Evolutionary conservation across 441 rosid genomes (phyloP).

Genomic region (Erodium chrysanthum): DNA sequence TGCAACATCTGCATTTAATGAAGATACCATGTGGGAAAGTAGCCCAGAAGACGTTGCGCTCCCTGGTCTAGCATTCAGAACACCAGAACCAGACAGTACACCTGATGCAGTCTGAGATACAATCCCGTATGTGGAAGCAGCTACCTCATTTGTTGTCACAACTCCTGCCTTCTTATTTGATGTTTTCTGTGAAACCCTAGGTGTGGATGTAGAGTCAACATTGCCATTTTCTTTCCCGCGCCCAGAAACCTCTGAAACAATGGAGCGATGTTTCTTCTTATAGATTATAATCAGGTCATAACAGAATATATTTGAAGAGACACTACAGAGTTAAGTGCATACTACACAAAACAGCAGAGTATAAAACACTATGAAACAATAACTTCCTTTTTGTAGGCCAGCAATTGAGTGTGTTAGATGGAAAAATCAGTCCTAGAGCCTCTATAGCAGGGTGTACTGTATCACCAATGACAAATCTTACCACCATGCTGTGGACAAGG

Average conservation of each 20-base stretch:
- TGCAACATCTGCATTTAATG: slow-evolving; percentile 71
- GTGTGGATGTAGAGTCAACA: slow-evolving; percentile 51
- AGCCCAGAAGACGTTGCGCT: slow-evolving; percentile 87
- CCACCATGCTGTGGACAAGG: neutral
- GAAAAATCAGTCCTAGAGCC: neutral
- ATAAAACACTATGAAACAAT: neutral
- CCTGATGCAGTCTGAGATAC: slow-evolving; percentile 91
- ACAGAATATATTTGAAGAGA: neutral
- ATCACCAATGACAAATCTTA: neutral
- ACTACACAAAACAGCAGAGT: neutral
- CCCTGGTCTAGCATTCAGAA: slow-evolving; percentile 83
- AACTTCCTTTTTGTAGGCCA: neutral
- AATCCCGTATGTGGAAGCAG: slow-evolving; percentile 62
- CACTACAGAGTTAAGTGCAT: neutral
- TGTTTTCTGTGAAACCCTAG: slow-evolving; percentile 48
- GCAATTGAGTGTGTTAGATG: neutral
- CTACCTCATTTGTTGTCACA: slow-evolving; percentile 43
- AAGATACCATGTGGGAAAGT: slow-evolving; percentile 76
- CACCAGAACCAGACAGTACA: slow-evolving; percentile 88
- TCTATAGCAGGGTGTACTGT: neutral
- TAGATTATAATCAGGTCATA: neutral
- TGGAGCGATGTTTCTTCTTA: slow-evolving; percentile 1
- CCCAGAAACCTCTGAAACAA: slow-evolving; percentile 67
- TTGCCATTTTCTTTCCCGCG: slow-evolving; percentile 68
- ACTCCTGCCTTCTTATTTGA: slow-evolving; percentile 50